Percentiles rank a stretch among this genome's conserved stretches.
Evolutionary conservation across 495 filamentous ascomycete species (phyloP).

Genomic region (Lichina pygmaea): DNA sequence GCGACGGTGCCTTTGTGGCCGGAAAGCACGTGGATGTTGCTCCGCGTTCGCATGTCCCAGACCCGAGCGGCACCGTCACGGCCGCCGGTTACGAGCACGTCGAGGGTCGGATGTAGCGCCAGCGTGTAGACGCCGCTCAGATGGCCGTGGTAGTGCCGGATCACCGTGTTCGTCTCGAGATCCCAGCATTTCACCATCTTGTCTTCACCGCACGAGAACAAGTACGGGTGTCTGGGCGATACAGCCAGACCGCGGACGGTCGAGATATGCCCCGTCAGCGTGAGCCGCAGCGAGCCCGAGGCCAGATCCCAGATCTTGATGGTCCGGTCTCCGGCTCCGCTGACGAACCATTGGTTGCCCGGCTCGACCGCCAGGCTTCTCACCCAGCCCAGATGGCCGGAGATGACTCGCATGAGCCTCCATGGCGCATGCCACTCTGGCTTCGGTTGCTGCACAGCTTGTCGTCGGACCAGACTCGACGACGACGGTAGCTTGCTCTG

Average conservation of each 20-base stretch:
- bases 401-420: constrained; percentile 96
- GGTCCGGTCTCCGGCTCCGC: constrained; percentile 82
- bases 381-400: constrained; percentile 92
- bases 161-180: constrained; percentile 94
- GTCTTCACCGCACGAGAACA: constrained; percentile 95
- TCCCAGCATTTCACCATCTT: constrained; percentile 99
- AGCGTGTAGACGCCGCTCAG: constrained; percentile 89
- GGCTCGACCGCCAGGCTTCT: constrained; percentile 76
- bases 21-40: constrained; percentile 77
- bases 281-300: constrained; percentile 53
- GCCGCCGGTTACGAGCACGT: constrained; percentile 83
- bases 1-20: constrained; percentile 81
- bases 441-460: constrained; percentile 42
- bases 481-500: constrained; percentile 23
- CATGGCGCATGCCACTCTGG: constrained; percentile 94
- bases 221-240: constrained; percentile 80
- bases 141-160: constrained; percentile 95
- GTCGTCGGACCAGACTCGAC: constrained; percentile 35
- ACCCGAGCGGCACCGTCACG: constrained; percentile 83
- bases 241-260: constrained; percentile 87
- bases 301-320: constrained; percentile 99
- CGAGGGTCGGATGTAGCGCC: constrained; percentile 71
- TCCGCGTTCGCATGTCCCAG: constrained; percentile 95
- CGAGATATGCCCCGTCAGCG: constrained; percentile 89
- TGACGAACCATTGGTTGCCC: constrained; percentile 93